These are phyloP conservation scores for Dactylellina parvicollis DNA, from an alignment of 2,329 filamentous ascomycete species.

Conservation along the genomic window DNA sequence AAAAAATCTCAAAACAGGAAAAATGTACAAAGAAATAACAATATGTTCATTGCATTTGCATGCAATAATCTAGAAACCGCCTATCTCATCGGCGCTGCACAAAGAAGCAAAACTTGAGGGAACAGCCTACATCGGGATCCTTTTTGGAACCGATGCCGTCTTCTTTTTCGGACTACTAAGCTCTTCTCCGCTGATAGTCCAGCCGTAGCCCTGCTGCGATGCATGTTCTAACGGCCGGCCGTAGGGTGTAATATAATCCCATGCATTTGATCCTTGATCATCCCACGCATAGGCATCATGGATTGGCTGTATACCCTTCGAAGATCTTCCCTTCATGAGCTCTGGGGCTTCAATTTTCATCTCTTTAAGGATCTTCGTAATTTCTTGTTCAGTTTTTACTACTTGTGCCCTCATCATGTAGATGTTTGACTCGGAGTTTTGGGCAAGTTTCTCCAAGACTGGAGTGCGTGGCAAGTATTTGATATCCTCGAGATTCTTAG, in stretches of 20 bases:
- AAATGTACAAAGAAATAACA: constrained; percentile 40
- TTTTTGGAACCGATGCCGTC: neutral
- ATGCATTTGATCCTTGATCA: constrained; percentile 18
- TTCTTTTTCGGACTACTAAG: neutral
- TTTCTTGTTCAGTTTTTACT: constrained; percentile 73
- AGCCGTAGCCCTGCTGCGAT: constrained; percentile 10
- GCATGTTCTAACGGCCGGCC: constrained; percentile 8
- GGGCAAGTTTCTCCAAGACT: constrained; percentile 78
- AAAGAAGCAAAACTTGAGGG: neutral
- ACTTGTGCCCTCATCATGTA: constrained; percentile 87
- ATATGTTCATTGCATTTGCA: constrained; percentile 58
- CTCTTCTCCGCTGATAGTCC: constrained; percentile 3
- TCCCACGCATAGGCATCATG: constrained; percentile 25
- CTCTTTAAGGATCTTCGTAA: constrained; percentile 76
- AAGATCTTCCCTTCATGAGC: constrained; percentile 51
- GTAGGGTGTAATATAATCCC: constrained; percentile 3
- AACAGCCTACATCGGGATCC: neutral
- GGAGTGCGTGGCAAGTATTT: constrained; percentile 76
- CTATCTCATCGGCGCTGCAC: neutral
- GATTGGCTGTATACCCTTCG: neutral
- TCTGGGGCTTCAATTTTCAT: constrained; percentile 62
- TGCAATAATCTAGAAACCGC: constrained; percentile 21
- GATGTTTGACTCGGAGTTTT: constrained; percentile 62
- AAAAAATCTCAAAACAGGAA: no score
- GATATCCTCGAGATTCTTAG: constrained; percentile 72